Percentiles rank a stretch among this genome's conserved stretches.
Evolutionary conservation across 192 early-diverging fungal species (phyloP).

Genomic region (Piromyces finnis): DNA sequence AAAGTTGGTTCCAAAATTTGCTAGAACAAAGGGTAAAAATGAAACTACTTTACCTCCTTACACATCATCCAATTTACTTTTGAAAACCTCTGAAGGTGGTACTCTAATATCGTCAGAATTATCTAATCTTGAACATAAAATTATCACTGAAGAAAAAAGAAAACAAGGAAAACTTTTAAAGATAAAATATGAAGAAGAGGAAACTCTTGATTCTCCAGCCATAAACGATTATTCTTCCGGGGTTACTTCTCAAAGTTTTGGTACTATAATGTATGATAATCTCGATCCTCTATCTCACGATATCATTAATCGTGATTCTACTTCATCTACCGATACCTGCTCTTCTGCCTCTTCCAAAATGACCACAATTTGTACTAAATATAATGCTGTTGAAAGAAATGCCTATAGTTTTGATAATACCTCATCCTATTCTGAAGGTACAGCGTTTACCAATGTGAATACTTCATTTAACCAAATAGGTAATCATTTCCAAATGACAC

Average conservation of each 20-base stretch:
- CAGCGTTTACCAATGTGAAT: background rate
- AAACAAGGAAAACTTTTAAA: background rate
- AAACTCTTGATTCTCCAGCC: background rate
- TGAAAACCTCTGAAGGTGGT: background rate
- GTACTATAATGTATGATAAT: background rate
- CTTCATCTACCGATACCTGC: background rate
- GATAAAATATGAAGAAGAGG: background rate
- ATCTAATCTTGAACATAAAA: background rate
- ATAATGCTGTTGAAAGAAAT: background rate
- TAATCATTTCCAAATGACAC: background rate
- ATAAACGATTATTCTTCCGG: background rate
- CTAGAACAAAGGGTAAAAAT: background rate
- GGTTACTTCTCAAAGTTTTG: background rate
- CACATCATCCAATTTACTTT: background rate
- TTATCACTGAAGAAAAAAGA: background rate
- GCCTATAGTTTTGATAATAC: background rate
- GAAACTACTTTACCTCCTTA: background rate
- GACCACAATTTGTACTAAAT: background rate
- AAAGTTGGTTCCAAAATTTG: background rate
- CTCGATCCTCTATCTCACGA: background rate
- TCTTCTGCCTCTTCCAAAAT: background rate
- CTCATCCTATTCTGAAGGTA: background rate
- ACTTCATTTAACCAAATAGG: background rate
- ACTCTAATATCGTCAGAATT: background rate
- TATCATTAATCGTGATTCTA: background rate